Percentiles rank a stretch among this genome's conserved stretches.
These are phyloP conservation scores for Tilletia indica DNA, from an alignment of 1,284 basidiomycete species.

Conservation along the genomic window DNA sequence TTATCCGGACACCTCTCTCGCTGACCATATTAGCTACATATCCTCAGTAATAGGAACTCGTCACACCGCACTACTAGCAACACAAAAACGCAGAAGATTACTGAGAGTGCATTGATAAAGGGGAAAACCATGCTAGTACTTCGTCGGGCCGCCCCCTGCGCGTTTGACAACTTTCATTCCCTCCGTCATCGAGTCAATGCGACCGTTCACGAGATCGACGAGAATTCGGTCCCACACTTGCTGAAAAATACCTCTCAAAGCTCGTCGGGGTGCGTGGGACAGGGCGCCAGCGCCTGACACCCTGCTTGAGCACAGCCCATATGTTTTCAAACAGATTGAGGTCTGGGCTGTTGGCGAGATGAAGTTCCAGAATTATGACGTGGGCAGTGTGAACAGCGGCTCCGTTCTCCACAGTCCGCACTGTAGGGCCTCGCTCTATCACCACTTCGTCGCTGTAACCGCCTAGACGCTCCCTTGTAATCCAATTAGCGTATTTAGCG, in stretches of 20 bases:
- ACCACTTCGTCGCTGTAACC: not conserved
- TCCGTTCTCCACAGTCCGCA: not conserved
- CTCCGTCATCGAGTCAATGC: not conserved
- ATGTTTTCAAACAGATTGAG: conserved; percentile 23
- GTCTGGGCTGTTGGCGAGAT: conserved; percentile 20
- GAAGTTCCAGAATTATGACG: not conserved
- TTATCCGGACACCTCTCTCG: too few species aligned
- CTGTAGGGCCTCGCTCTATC: not conserved
- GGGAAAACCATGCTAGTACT: too few species aligned
- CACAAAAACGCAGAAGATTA: too few species aligned
- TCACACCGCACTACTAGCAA: too few species aligned
- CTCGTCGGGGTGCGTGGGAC: not conserved
- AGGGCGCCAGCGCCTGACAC: not conserved
- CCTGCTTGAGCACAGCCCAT: conserved; percentile 17
- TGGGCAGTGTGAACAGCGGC: not conserved
- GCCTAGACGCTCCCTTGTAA: not conserved
- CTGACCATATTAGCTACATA: too few species aligned
- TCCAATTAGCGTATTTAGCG: not conserved
- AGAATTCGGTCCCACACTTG: not conserved
- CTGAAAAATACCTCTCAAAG: not conserved
- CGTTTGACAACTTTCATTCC: too few species aligned
- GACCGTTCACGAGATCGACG: not conserved
- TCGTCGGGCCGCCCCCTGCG: too few species aligned
- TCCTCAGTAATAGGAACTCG: too few species aligned
- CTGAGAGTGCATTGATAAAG: too few species aligned